A percentile compares a stretch with the other conserved stretches of the same genome.
phyloP scores from a whole-genome alignment of 352 stramenopile genomes.

The Phytopythium chamaehyphon region DNA sequence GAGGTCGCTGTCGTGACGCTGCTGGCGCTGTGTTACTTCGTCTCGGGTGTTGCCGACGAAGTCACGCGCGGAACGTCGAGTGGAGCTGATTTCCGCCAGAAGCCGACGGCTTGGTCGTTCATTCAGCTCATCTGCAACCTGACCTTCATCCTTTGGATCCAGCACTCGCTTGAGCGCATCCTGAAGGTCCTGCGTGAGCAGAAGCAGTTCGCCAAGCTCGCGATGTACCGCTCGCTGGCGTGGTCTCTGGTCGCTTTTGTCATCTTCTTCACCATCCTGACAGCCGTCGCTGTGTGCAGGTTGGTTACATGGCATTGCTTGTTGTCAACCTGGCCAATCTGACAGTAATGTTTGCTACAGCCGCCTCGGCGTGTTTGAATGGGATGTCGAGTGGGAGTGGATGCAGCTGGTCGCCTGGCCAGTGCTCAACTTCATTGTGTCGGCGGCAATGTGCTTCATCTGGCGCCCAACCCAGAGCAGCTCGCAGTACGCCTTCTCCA shows the following conservation, averaged over 20 bases:
- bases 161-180: slow-evolving; percentile 83
- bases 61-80: slow-evolving; percentile 76
- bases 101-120: slow-evolving; percentile 83
- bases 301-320: neutral
- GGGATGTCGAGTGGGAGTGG: slow-evolving; percentile 90
- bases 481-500: slow-evolving; percentile 84
- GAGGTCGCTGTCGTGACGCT: slow-evolving; percentile 59
- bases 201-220: slow-evolving; percentile 89
- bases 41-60: slow-evolving; percentile 69
- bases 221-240: slow-evolving; percentile 85
- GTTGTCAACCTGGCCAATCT: neutral
- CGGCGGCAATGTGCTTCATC: slow-evolving; percentile 86
- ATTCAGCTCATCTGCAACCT: slow-evolving; percentile 85
- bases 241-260: slow-evolving; percentile 83
- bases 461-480: slow-evolving; percentile 86
- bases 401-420: slow-evolving; percentile 90
- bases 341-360: slow-evolving; percentile 15
- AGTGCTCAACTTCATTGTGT: slow-evolving; percentile 89
- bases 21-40: slow-evolving; percentile 73
- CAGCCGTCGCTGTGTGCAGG: slow-evolving; percentile 67
- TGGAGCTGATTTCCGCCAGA: slow-evolving; percentile 70
- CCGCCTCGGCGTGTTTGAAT: slow-evolving; percentile 83
- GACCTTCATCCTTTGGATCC: slow-evolving; percentile 90
- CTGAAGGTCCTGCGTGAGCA: slow-evolving; percentile 73
- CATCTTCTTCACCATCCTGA: slow-evolving; percentile 87